A percentile compares a stretch with the other conserved stretches of the same genome.
phyloP scores from a whole-genome alignment of 805 yeast genomes.

The Nakazawaea holstii region DNA sequence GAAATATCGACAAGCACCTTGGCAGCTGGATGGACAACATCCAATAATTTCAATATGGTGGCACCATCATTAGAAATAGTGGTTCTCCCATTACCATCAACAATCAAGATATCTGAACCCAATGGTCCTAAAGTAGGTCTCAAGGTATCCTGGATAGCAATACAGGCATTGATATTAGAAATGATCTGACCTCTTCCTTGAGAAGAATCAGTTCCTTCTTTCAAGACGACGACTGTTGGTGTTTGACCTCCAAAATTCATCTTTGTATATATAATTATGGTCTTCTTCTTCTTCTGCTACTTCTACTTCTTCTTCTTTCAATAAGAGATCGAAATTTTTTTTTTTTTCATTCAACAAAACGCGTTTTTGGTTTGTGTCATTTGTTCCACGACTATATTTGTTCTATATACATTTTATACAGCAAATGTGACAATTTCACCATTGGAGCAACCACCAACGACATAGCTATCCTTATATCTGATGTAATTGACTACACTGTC shows the following conservation, averaged over 20 bases:
- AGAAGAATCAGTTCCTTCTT: conserved; percentile 96
- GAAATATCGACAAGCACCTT: conserved; percentile 91
- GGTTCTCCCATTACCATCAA: conserved; percentile 75
- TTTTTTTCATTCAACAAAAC: not conserved
- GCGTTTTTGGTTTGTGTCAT: not conserved
- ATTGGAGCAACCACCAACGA: conserved; percentile 56
- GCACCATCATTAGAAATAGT: conserved; percentile 99
- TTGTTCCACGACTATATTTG: not conserved
- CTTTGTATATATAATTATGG: not conserved
- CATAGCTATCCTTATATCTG: conserved; percentile 56
- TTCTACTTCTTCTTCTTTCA: not conserved
- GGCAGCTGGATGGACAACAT: conserved; percentile 98
- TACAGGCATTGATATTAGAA: conserved; percentile 92
- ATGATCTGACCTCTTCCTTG: conserved; percentile 96
- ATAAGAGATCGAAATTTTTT: not conserved
- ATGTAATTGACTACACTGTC: conserved; percentile 35
- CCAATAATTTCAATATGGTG: conserved; percentile 84
- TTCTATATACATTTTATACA: conserved; percentile 14
- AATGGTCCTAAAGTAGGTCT: conserved; percentile 95
- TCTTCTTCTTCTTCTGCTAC: not conserved
- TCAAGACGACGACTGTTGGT: conserved; percentile 96
- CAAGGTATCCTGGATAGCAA: conserved; percentile 94
- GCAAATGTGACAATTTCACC: conserved; percentile 70
- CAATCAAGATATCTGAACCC: conserved; percentile 93
- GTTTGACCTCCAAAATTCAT: conserved; percentile 93